A percentile compares a stretch with the other conserved stretches of the same genome.
Conservation (phyloP, 441 rosid genomes). For the Syzygium malaccense region DNA sequence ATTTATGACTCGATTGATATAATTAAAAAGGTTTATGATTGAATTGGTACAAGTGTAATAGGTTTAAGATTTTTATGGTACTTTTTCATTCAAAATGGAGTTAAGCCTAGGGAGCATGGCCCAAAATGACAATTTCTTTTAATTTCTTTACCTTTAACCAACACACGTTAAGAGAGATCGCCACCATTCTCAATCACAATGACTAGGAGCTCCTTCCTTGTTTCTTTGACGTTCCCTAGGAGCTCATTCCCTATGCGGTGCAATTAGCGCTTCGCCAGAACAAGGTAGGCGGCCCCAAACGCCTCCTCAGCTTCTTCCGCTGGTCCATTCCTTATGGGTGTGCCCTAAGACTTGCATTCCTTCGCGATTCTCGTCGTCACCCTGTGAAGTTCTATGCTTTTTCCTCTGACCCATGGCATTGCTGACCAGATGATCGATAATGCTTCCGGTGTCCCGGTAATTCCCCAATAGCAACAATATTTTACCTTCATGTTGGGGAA, state of each 20-base stretch:
- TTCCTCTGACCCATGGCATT: constrained; percentile 27
- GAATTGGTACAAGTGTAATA: too few species aligned
- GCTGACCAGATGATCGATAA: constrained; percentile 31
- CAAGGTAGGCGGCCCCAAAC: constrained; percentile 39
- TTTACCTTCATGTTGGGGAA: not conserved
- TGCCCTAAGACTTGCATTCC: constrained; percentile 36
- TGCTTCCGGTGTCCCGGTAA: constrained; percentile 20
- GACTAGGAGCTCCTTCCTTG: constrained; percentile 40
- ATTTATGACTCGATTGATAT: too few species aligned
- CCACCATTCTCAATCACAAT: constrained; percentile 25
- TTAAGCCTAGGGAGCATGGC: too few species aligned
- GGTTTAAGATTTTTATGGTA: too few species aligned
- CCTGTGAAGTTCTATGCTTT: constrained; percentile 41
- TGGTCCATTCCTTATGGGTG: constrained; percentile 31
- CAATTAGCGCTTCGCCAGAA: constrained; percentile 38
- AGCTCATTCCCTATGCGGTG: constrained; percentile 46
- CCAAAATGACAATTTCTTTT: constrained; percentile 12
- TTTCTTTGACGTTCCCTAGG: constrained; percentile 22
- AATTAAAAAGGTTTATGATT: too few species aligned
- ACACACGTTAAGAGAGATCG: constrained; percentile 30
- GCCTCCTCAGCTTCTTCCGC: constrained; percentile 48
- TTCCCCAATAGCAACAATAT: too few species aligned
- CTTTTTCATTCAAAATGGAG: too few species aligned
- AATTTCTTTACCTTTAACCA: not conserved
- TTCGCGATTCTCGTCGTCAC: constrained; percentile 42